Base-by-base conservation (phyloP, 2,329 filamentous ascomycete species). In the Aspergillus pseudoviridinutans region DNA sequence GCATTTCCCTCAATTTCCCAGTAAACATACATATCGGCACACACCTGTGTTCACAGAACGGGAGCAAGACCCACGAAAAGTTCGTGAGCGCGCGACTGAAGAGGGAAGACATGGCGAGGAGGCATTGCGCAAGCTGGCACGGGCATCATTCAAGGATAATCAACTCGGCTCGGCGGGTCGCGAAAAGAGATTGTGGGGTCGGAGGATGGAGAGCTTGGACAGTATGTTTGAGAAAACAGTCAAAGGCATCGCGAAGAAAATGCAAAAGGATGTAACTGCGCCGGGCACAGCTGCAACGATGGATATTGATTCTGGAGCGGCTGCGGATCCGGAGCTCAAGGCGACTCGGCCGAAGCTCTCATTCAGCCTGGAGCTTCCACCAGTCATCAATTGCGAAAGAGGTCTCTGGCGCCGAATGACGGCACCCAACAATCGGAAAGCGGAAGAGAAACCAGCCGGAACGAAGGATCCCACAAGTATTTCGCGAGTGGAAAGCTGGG, bases 81-180 rank as follows among this genome's bases (percentile, higher is more conserved):
- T 87, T 50, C 74, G 84, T 41, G 86, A 88, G 66, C 79, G 81
- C 57, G 85, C 85, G 4, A 87, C 85, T 3, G 81, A 87, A 65
- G 86, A 89, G 67, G 85, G 85, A 14, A 80, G 87, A 49, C 71
- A 86, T 58, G 86, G 85, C 7, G 86, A 88, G 68, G 83, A 87
- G 65, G 85, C 85, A 22, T 71, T 89, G 61, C 77, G 86, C 51
- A 87, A 84, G 65, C 74, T 89, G 67, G 78, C 80, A 3, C 81
- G 82, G 27, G 79, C 79, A 1, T 75, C 74, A 12, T 74, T 71
- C 56, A 72, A 78, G 58, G 68, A 77, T 51, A 74, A 75, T 24
- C 70, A 77, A 38, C 66, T 68, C 3, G 76, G 75, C 53, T 73
- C 73, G 14, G 73, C 75, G 28, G 76, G 73, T 41, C 69, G 71